Base-by-base conservation (phyloP, 495 filamentous ascomycete genomes). In the Penicillium roqueforti region DNA sequence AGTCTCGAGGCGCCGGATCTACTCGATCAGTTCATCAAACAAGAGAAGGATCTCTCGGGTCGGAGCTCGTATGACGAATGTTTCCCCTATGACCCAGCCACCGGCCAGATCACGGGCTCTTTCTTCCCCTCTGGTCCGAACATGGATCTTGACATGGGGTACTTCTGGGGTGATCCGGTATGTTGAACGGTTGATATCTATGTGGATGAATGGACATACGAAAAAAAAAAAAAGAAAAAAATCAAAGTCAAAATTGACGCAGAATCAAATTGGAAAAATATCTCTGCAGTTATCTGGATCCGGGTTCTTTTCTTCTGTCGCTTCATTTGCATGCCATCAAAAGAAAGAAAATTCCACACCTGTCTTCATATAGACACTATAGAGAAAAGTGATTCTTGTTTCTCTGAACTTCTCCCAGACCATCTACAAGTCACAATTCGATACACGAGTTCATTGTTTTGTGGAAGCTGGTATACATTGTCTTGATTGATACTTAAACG, bases 81-180 rank as follows among this genome's bases (percentile, higher is more conserved):
- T 20, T 58, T 74, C 39, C 72, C 72, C 1, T 75, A 71, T 40
- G 72, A 75, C 37, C 68, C 70, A 19, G 58, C 54, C 28, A 72
- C 69, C n/a, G 70, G 70, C 14, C 72, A 75, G 41, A 66, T 75
- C 1, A 74, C 69, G 1, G 70, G 69, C 8, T 74, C 72, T 6
- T 74, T 75, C 43, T 75, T 75, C 56, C 72, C 69, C 20, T 39
- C 54, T 3, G 62, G 55, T 18, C 41, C 59, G 3, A 69, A 67
- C 23, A n/a, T 75, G 41, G 68, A 72, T 37, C 45, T 73, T 47
- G 70, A 70, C 18, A 47, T 72, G 53, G 66, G 58, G 0, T 71
- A 69, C 56, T 59, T 67, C 47, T 71, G 65, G 67, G 61, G 62
- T 37, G 69, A 69, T 49, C 56, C 68, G 16, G 56, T 71, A 3